Evolutionary conservation across 176 grass and related monocot species (phyloP).

Genomic region (Zoysia japonica): DNA sequence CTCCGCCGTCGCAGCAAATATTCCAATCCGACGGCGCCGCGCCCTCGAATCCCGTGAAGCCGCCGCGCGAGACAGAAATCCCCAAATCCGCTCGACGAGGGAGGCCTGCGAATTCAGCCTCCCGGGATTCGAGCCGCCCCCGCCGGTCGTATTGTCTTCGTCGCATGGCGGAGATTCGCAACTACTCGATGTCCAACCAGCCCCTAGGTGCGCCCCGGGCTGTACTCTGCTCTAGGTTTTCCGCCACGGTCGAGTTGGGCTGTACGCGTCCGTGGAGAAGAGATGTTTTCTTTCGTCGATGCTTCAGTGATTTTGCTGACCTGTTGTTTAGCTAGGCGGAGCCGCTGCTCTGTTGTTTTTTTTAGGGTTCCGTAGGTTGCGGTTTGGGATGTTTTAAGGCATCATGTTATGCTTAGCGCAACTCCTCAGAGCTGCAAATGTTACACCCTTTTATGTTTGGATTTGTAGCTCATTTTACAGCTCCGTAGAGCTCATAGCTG

Average conservation of each 20-base stretch:
- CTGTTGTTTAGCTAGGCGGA: neutral
- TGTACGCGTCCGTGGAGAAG: neutral
- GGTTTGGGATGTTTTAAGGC: constrained; percentile 13
- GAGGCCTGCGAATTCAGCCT: neutral
- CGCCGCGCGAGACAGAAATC: constrained; percentile 40
- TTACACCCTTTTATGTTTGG: neutral
- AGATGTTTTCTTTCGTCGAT: neutral
- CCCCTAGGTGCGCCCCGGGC: constrained; percentile 38
- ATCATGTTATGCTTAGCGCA: neutral
- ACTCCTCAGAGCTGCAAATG: neutral
- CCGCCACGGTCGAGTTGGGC: constrained; percentile 10
- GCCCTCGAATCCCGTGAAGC: constrained; percentile 40
- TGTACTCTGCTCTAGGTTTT: neutral
- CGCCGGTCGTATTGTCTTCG: constrained; percentile 25
- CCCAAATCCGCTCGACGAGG: constrained; percentile 32
- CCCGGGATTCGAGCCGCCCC: neutral
- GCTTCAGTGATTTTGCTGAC: neutral
- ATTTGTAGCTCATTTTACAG: neutral
- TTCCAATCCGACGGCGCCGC: constrained; percentile 59
- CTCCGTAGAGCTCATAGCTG: constrained; percentile 5
- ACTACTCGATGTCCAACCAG: constrained; percentile 47
- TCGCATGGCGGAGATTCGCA: constrained; percentile 57
- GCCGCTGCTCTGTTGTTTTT: constrained; percentile 11
- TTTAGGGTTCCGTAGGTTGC: neutral
- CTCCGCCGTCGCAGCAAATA: constrained; percentile 41